Evolutionary conservation across 768 basidiomycete genomes (phyloP), one percentile per base, ranked within the genome.

Genomic region (Steccherinum ochraceum): DNA sequence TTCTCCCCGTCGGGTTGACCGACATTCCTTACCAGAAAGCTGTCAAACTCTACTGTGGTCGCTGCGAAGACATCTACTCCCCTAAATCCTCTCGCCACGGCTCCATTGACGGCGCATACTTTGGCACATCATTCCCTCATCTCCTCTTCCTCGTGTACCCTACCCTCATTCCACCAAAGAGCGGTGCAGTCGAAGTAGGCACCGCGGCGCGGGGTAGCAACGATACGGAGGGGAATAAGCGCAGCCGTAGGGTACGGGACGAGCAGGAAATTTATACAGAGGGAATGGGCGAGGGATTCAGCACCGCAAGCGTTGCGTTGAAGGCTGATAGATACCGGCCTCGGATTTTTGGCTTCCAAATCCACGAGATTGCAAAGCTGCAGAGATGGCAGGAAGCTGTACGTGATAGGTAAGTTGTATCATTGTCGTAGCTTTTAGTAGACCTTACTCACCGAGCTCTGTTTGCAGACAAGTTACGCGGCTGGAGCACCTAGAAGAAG

Each of bases 1-100:
- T 99, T 56, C 88, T 98, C 25, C 96, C 96, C 13, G 91, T 98
- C 56, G 96, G 96, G 16, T 83, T 98, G 24, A 93, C 90, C 54
- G 96, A 99, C 68, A 78, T 93, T n/a, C 89, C 96, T 0, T 98
- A 96, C 68, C 91, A 96, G 66, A 99, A 98, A 71, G 93, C 93
- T 24, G 95, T 98, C 65, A 99, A 99, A 67, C 86, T 99, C 46
- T 97, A 93, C 71, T 99, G 96, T 65, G 94, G 93, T 1, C 86
- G 93, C 30, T 99, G 96, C 69, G 95, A 99, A 70, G 96, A 99
- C 69, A 85, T 99, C 59, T 99, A 98, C 70, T 92, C 89, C 0
- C 96, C 96, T 30, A 99, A 99, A 67, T 93, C 90, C 1, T 93
- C 93, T 4, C 82, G 95, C 24, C 96, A 99, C 67, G 95, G 95